Base-by-base conservation (phyloP, 768 basidiomycete species). In the Boletus rufocinnamomeus region DNA sequence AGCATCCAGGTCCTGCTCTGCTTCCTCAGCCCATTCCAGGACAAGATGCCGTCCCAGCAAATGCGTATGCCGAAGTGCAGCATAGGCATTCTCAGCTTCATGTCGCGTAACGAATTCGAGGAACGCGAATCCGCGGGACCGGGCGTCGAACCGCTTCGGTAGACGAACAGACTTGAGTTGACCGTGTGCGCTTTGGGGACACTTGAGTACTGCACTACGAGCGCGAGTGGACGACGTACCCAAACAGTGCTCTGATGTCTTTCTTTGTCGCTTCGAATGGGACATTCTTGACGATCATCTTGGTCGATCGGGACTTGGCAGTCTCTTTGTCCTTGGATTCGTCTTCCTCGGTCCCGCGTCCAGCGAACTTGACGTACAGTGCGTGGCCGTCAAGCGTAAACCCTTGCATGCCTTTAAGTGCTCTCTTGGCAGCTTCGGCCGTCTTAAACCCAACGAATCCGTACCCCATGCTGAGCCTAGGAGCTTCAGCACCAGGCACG, bases 201-300 rank as follows among this genome's bases (percentile, higher is more conserved):
- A 8, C 16, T 37, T 53, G 41, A 45, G 32, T n/a, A 38, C 40
- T 53, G 10, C 32, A 28, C 21, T 21, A 23, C 35, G n/a, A 11
- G 25, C 34, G 48, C n/a, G 47, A 43, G 23, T 54, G 21, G 23
- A n/a, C 37, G 4, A 81, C 88, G 56, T 62, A 95, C 93, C 89
- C 82, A 72, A 98, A 97, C 37, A 98, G 73, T 60, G 91, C 89
- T 54, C 90, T 80, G 27, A 99, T 81, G 64, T 99, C 97, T 76
- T 91, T 94, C 79, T 90, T 93, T 44, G 89, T 89, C 46, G 89
- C 93, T 74, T 99, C 97, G 77, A 99, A 99, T 41, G 97, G 95
- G 54, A 98, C 82, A 67, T 99, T 99, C 84, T 98, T 98, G 64
- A 98, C 93, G 51, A 98, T 86, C 82, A 98, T 87, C 84, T 98